A percentile compares a stretch with the other conserved stretches of the same genome.
phyloP scores from a whole-genome alignment of 169 alveolate species.

The Sarcocystis neurona region DNA sequence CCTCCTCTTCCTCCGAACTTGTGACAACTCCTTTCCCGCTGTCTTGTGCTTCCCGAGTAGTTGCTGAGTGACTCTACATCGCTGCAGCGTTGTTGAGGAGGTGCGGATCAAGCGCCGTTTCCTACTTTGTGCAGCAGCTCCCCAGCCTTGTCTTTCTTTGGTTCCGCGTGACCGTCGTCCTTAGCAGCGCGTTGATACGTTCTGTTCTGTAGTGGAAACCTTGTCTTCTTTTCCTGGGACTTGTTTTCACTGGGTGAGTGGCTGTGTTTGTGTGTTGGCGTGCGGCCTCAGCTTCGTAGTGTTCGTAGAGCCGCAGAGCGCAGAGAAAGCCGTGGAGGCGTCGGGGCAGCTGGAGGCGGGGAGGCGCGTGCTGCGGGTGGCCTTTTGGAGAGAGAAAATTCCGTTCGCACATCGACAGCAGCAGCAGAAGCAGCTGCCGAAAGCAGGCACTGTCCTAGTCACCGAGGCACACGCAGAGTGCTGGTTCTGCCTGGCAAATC shows the following conservation, averaged over 20 bases:
- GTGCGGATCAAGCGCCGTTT: neutral
- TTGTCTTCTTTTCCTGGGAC: neutral
- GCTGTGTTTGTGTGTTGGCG: neutral
- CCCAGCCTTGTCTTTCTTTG: neutral
- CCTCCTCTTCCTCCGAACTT: too few species aligned
- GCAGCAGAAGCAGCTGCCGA: slow-evolving; percentile 21
- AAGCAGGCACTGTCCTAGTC: slow-evolving; percentile 34
- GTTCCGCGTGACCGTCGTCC: neutral
- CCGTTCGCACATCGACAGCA: slow-evolving; percentile 61
- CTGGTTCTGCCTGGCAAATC: slow-evolving; percentile 71
- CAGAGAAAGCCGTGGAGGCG: slow-evolving; percentile 62
- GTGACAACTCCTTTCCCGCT: too few species aligned
- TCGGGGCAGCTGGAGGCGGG: slow-evolving; percentile 67
- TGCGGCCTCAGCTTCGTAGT: slow-evolving; percentile 61
- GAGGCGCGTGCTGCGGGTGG: slow-evolving; percentile 49
- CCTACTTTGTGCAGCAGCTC: neutral
- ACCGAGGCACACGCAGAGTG: slow-evolving; percentile 68
- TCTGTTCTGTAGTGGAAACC: neutral
- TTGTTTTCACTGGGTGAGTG: too few species aligned
- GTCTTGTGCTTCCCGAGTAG: too few species aligned
- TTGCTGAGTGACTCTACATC: too few species aligned
- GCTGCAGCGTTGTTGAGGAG: neutral
- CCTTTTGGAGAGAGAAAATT: slow-evolving; percentile 58
- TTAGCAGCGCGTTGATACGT: neutral
- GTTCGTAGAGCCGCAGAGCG: slow-evolving; percentile 39